Evolutionary conservation across 2,329 filamentous ascomycete genomes (phyloP), one percentile per base, ranked within the genome.

Genomic region (Penicillium rolfsii): DNA sequence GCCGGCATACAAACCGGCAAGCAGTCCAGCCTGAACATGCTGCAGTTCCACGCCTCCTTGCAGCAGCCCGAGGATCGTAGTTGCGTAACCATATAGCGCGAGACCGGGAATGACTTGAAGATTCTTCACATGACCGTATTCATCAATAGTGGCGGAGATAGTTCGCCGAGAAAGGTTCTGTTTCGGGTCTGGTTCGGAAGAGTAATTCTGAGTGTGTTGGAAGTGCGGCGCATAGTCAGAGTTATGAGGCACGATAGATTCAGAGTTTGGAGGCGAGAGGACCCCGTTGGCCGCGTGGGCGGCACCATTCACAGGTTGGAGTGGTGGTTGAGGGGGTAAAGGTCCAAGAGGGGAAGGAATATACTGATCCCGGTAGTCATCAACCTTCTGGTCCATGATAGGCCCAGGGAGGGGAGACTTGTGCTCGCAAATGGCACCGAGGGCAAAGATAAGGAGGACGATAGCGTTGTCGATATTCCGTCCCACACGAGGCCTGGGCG

Each of bases 21-120:
- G 83, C 26, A 98, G 86, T 68, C 89, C 88, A 7, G 90, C 91
- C 74, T 97, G 93, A 4, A 96, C 91, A 71, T 95, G 90, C 65
- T 90, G 88, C 60, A 98, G 82, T 46, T 91, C 90, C 63, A 12
- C 91, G 22, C 50, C 50, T 8, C 93, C 38, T 88, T 83, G 54
- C 95, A 87, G 60, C 90, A 90, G 5, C 4, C 93, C 93, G 16
- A 98, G 80, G 40, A 98, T 97, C 63, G 95, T 90, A 0, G 89
- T 89, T 2, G 93, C 94, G 63, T 91, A 88, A 1, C 91, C 90
- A 74, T 93, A 97, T 73, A 97, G 97, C 33, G 93, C 90, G 60
- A 98, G 80, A 0, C 95, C 95, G 0, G 95, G 94, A 62, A 97
- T 90, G 6, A 90, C 84, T 70, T 98, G 93, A 54, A 95, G 83